These are phyloP conservation scores for Erigeron canadensis DNA, from an alignment of 129 eudicot genomes.

Conservation along the genomic window DNA sequence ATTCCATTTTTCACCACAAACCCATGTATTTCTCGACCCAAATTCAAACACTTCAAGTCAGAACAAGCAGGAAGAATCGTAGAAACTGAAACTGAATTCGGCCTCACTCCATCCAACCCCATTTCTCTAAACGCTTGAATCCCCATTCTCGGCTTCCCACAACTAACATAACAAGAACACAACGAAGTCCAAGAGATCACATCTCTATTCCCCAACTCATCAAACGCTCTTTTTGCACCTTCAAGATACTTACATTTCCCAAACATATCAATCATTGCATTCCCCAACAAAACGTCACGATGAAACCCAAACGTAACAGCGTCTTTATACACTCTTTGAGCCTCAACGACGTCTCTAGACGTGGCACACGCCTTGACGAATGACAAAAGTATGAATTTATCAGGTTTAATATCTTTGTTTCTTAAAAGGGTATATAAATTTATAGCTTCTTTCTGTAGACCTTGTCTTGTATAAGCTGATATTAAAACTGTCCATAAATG, in stretches of 20 bases:
- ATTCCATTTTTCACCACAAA: constrained; percentile 45
- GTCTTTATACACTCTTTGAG: constrained; percentile 47
- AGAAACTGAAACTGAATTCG: constrained; percentile 50
- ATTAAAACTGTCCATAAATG: constrained; percentile 61
- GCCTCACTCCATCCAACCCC: constrained; percentile 47
- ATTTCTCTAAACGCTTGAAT: constrained; percentile 46
- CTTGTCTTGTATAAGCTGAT: constrained; percentile 57
- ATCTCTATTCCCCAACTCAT: constrained; percentile 42
- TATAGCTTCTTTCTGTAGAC: constrained; percentile 49
- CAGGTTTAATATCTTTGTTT: constrained; percentile 38
- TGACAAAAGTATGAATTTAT: constrained; percentile 53
- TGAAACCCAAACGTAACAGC: constrained; percentile 43
- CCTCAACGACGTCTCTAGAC: constrained; percentile 45
- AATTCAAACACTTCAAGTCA: constrained; percentile 45
- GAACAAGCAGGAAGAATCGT: constrained; percentile 63
- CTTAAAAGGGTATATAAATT: constrained; percentile 47
- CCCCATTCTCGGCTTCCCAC: constrained; percentile 42
- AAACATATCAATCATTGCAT: constrained; percentile 63
- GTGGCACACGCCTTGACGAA: constrained; percentile 68
- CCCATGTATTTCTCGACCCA: constrained; percentile 56
- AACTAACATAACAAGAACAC: constrained; percentile 55
- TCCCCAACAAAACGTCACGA: constrained; percentile 47
- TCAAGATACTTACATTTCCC: constrained; percentile 49
- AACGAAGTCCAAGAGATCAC: constrained; percentile 68
- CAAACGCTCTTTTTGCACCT: constrained; percentile 52